A percentile compares a stretch with the other conserved stretches of the same genome.
Conservation (phyloP, 176 grass and related monocot genomes). For the Zizania latifolia region DNA sequence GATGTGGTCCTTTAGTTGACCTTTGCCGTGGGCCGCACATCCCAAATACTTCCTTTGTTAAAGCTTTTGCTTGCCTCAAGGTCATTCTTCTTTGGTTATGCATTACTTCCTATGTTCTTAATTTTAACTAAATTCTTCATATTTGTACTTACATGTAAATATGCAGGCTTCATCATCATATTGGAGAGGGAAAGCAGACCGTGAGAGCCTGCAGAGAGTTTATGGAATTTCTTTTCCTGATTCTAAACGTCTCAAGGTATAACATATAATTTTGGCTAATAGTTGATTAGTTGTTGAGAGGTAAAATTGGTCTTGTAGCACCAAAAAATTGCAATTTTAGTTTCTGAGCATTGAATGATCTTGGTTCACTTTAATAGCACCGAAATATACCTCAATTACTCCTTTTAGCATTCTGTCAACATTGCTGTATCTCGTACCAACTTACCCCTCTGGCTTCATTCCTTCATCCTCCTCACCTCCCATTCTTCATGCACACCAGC, state of each 20-base stretch:
- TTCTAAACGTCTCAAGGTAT: conserved; percentile 93
- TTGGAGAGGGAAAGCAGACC: conserved; percentile 93
- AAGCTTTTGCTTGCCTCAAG: conserved; percentile 95
- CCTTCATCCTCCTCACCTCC: too few species aligned
- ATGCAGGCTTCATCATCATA: conserved; percentile 90
- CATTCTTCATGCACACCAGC: too few species aligned
- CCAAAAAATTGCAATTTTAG: too few species aligned
- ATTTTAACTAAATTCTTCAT: conserved; percentile 24
- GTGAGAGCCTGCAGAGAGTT: conserved; percentile 92
- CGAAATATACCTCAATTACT: too few species aligned
- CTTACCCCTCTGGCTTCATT: too few species aligned
- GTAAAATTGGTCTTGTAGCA: too few species aligned
- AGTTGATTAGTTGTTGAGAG: too few species aligned
- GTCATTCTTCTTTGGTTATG: conserved; percentile 44
- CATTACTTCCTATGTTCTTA: not conserved
- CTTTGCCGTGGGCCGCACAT: conserved; percentile 98
- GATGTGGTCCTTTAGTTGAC: conserved; percentile 93
- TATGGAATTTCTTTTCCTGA: conserved; percentile 99
- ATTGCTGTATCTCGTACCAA: too few species aligned
- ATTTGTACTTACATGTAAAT: conserved; percentile 31
- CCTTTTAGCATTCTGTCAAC: too few species aligned
- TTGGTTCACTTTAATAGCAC: too few species aligned
- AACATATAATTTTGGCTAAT: not conserved
- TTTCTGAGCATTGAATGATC: too few species aligned
- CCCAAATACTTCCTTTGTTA: conserved; percentile 91